These are phyloP conservation scores for Lanmaoa rubissima DNA, from an alignment of 768 basidiomycete genomes.

Conservation along the genomic window DNA sequence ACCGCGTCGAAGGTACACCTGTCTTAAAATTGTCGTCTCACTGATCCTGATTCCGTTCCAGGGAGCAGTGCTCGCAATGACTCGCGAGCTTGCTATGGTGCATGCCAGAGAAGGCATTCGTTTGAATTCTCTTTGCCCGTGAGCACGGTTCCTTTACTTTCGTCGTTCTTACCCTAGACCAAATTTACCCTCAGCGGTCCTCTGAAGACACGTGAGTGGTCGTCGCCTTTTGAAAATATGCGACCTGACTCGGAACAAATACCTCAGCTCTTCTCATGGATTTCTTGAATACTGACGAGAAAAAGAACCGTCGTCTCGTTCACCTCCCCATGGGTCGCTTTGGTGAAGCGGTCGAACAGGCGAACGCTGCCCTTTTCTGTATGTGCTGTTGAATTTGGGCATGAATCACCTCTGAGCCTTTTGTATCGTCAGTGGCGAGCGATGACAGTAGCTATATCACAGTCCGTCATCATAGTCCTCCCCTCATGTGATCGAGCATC, in stretches of 20 bases:
- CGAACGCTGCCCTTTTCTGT: constrained; percentile 92
- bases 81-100: constrained; percentile 95
- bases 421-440: constrained; percentile 62
- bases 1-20: constrained; percentile 83
- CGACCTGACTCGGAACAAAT: background rate
- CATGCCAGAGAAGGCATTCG: constrained; percentile 98
- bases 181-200: constrained; percentile 63
- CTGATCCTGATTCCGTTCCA: constrained; percentile 29
- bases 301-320: constrained; percentile 84
- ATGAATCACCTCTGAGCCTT: constrained; percentile 7
- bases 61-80: constrained; percentile 99
- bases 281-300: constrained; percentile 95
- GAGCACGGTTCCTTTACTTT: constrained; percentile 32
- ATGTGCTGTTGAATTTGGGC: constrained; percentile 36
- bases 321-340: constrained; percentile 97
- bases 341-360: constrained; percentile 94
- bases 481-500: background rate
- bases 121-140: constrained; percentile 95
- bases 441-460: constrained; percentile 97
- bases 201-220: constrained; percentile 80
- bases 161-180: constrained; percentile 1
- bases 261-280: constrained; percentile 92
- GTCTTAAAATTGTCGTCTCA: background rate
- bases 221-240: background rate
- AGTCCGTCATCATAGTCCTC: constrained; percentile 42